Base-by-base conservation (phyloP, 768 basidiomycete genomes). In the Amanita thiersii region DNA sequence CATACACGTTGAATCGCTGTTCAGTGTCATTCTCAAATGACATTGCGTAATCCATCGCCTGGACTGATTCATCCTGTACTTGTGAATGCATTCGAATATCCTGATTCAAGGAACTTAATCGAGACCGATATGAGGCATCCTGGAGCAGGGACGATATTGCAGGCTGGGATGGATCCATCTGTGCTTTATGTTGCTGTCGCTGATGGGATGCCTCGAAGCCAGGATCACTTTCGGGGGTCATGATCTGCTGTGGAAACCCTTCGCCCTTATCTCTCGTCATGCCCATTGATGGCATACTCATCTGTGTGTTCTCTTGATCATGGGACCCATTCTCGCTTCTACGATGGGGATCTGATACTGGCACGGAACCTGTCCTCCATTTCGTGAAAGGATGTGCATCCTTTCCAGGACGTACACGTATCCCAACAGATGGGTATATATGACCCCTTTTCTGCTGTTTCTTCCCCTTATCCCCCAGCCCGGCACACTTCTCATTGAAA, bases 381-480 rank as follows among this genome's bases (percentile, higher is more conserved):
- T 29, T 36, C 18, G 46, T 46, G 30, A 43, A 20, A 24, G 48
- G 42, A 5, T 54, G 38, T 21, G 45, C 40, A 5, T 61, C 57
- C 45, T 66, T 66, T 32, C 60, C 62, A 20, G 63, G 54, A 10
- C 73, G 65, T 7, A 70, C 57, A 11, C 75, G 73, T 32, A 73
- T 61, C 26, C 74, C 73, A 7, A 70, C 55, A 17, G 65, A 44
- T 11, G 73, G 72, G 34, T 71, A 68, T 9, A 50, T 48, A 37
- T 52, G 51, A 1, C 28, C 15, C 48, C 67, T 73, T 60, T 70
- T 72, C 39, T 56, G 46, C 26, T 65, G 59, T 41, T 67, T 71
- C 38, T 64, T 66, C 46, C 66, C 68, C 37, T 53, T 54, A 32
- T 54, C 57, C 38, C 44, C 45, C 34, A 43, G 51, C 46, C 45